Percentiles rank a stretch among this genome's conserved stretches.
These are phyloP conservation scores for Chaetomium strumarium DNA, from an alignment of 2,329 filamentous ascomycete genomes.

Conservation along the genomic window DNA sequence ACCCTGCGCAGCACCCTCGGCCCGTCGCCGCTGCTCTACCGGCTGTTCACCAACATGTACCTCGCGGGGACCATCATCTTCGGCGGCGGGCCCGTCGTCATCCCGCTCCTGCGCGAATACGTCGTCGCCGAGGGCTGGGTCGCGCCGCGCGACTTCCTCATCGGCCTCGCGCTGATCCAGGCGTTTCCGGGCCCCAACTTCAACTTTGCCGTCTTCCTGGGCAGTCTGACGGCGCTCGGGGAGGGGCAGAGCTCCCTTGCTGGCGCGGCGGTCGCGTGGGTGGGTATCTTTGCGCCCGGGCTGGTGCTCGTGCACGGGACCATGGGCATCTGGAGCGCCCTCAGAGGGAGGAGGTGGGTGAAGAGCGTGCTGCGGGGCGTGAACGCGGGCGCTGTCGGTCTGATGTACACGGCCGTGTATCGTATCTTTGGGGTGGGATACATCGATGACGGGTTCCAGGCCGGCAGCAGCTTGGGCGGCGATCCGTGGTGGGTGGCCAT, in stretches of 20 bases:
- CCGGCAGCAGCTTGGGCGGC: slow-evolving; percentile 47
- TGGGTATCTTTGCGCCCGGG: slow-evolving; percentile 50
- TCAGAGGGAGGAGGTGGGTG: slow-evolving; percentile 42
- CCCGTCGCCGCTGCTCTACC: slow-evolving; percentile 37
- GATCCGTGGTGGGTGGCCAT: slow-evolving; percentile 62
- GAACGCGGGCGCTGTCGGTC: slow-evolving; percentile 54
- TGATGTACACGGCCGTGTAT: slow-evolving; percentile 61
- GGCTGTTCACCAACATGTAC: slow-evolving; percentile 67
- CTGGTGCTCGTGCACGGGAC: slow-evolving; percentile 44
- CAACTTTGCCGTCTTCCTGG: slow-evolving; percentile 52
- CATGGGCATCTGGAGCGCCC: slow-evolving; percentile 49
- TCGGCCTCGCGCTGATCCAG: slow-evolving; percentile 66
- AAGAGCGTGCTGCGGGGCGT: slow-evolving; percentile 47
- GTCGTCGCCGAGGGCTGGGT: slow-evolving; percentile 67
- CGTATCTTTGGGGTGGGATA: slow-evolving; percentile 51
- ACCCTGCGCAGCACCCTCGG: slow-evolving; percentile 39
- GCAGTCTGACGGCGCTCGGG: slow-evolving; percentile 41
- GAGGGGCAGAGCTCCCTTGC: slow-evolving; percentile 33
- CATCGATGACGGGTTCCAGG: slow-evolving; percentile 43
- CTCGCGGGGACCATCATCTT: slow-evolving; percentile 66
- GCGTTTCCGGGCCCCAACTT: slow-evolving; percentile 49
- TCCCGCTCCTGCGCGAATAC: slow-evolving; percentile 55
- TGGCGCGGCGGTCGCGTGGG: slow-evolving; percentile 46
- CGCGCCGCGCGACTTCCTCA: slow-evolving; percentile 61
- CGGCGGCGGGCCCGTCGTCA: slow-evolving; percentile 59